Base-by-base conservation (phyloP, 441 rosid species). In the Cnidoscolus chayamansa region DNA sequence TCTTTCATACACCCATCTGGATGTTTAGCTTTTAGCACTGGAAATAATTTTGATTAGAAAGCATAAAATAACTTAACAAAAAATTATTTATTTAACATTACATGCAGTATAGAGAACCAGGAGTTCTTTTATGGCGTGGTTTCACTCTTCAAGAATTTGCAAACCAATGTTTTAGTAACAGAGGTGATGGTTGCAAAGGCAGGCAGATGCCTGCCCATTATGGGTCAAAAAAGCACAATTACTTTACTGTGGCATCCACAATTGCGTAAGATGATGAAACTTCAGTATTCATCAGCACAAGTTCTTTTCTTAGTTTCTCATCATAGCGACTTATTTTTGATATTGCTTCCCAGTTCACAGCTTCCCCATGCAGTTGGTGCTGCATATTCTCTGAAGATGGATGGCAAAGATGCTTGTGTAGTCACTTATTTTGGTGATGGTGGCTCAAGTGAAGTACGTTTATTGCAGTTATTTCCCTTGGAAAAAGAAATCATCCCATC, bases 331-430 rank as follows among this genome's bases (percentile, higher is more conserved):
- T 8, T 15, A 67, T 59, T n/a, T 40, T 57, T 57, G 35, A 30
- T 71, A 9, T 57, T 77, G 64, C 56, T 45, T 37, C 73, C 4
- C 90, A 91, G 98, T 49, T 86, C 97, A 53, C 98, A 94, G 78
- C 73, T 94, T 72, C 97, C 96, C n/a, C 95, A 94, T 15, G 97
- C 98, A 0, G 97, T 91, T 72, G 97, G 97, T 80, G 93, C 88
- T 73, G 98, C 97, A 60, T 91, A 94, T 84, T 90, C 98, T 57
- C 80, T 91, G 65, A 94, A 90, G 86, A 89, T 91, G 95, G 98
- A 94, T 57, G 74, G 40, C 60, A 89, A 84, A 73, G 81, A 86
- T 85, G 94, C 90, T 4, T 94, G 97, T 76, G 85, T 74, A 3
- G 91, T 90, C 68, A 81, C 95, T 74, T 91, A 79, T 72, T 81